Evolutionary conservation across 2,329 filamentous ascomycete genomes (phyloP), one percentile per base, ranked within the genome.

Genomic region (Exophiala viscosa): DNA sequence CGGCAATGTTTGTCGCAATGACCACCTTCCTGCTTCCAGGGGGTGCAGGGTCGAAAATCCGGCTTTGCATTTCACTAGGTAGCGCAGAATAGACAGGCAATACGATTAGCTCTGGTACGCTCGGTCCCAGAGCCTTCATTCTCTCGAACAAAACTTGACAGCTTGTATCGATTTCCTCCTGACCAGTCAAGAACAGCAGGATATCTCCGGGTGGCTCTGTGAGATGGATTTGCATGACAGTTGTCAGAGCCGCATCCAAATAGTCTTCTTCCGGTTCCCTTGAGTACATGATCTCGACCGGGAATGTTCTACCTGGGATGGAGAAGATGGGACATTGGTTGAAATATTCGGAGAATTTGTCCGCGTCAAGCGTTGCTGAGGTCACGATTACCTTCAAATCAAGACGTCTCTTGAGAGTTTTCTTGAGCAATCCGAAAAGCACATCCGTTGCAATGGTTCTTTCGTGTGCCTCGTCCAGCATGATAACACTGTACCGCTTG

Each of bases 391-490:
- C 77, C 69, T 96, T 95, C 60, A 99, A 76, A 65, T 99, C 93
- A 0, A 87, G 84, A 45, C 93, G 79, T 59, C 87, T 79, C 69
- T 91, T 90, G 15, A 96, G 70, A 0, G 93, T 92, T 74, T 97
- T 96, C 71, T 99, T 99, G 43, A 99, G 74, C 52, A 99, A 72
- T 0, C 90, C 92, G 68, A 99, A 97, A 2, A 99, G 78, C 2
- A 99, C 90, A 71, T 99, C 93, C 0, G 93, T 99, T 0, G 92
- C 83, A 62, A 99, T 95, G 0, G 93, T 99, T 54, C 93, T 85
- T 69, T 99, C 93, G 82, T 99, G 93, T 3, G 93, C 93, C 68
- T 99, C 93, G 68, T 99, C 93, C 63, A 99, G 80, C 86, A 99
- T 99, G 65, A 99, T 96, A 55, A 93, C 90, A 1, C 90, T 95